Conservation (phyloP, 2,329 filamentous ascomycete genomes). For the Colletotrichum falcatum region DNA sequence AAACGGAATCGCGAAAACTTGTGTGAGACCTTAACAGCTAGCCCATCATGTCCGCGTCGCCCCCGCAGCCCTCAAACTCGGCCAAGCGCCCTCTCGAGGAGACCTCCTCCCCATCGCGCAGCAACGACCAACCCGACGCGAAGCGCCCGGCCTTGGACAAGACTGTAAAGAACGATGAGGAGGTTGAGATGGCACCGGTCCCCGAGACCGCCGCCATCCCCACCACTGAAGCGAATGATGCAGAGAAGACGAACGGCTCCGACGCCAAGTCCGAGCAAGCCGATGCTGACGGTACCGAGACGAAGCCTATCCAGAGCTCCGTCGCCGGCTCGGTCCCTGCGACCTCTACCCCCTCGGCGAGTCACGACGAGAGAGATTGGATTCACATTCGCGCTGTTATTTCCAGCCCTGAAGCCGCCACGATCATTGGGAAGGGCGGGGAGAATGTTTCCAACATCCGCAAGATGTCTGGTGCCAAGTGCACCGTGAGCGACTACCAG, state of each 20-base stretch:
- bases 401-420: constrained; percentile 95
- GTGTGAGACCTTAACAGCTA: constrained; percentile 43
- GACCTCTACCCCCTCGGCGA: constrained; percentile 58
- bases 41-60: constrained; percentile 77
- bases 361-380: constrained; percentile 93
- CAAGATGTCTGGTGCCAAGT: constrained; percentile 95
- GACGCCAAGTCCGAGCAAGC: constrained; percentile 72
- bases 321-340: constrained; percentile 51
- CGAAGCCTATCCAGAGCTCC: constrained; percentile 59
- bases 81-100: constrained; percentile 96
- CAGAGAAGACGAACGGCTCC: constrained; percentile 62
- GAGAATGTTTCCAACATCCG: constrained; percentile 99
- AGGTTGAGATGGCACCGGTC: constrained; percentile 58
- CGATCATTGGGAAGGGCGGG: constrained; percentile 97
- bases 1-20: constrained; percentile 48
- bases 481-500: constrained; percentile 98
- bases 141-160: constrained; percentile 98
- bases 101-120: constrained; percentile 91
- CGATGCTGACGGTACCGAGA: constrained; percentile 66
- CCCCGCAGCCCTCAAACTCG: constrained; percentile 74
- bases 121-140: constrained; percentile 93
- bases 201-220: constrained; percentile 53
- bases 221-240: constrained; percentile 61
- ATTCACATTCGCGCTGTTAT: constrained; percentile 98
- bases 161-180: constrained; percentile 77